Conservation (phyloP, 176 grass and related monocot genomes). For the Cenchrus fungigraminus region DNA sequence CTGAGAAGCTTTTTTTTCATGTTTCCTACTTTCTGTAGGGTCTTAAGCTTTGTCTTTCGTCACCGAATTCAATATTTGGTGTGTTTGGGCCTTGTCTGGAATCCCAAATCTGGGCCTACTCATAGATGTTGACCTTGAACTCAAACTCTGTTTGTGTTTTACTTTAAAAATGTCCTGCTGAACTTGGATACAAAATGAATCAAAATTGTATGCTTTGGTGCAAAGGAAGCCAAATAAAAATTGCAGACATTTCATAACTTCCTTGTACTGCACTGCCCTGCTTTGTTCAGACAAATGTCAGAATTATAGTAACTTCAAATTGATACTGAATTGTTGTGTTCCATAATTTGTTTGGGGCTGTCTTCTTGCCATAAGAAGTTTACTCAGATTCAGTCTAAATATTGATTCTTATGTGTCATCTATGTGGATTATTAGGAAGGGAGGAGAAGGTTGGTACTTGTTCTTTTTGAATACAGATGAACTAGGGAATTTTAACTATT, state of each 20-base stretch:
- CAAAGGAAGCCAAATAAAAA: neutral
- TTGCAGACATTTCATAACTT: neutral
- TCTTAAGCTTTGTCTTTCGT: neutral
- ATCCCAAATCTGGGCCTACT: neutral
- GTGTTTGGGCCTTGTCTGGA: neutral
- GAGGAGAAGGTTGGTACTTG: neutral
- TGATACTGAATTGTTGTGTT: neutral
- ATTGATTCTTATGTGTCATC: no score
- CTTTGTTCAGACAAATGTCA: neutral
- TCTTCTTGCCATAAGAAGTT: neutral
- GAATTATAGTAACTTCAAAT: neutral
- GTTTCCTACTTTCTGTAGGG: neutral
- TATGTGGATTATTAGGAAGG: no score
- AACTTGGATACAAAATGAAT: constrained; percentile 3
- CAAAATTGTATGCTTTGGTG: constrained; percentile 1
- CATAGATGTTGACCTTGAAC: constrained; percentile 10
- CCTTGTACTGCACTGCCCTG: neutral
- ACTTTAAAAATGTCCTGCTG: neutral
- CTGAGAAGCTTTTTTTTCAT: neutral
- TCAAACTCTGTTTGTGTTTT: neutral
- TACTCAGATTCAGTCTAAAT: neutral
- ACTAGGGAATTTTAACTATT: neutral
- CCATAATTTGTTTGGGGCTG: neutral
- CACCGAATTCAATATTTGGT: neutral
- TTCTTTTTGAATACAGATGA: neutral